Evolutionary conservation across 2,329 filamentous ascomycete species (phyloP), one percentile per base, ranked within the genome.

Genomic region (Coniochaeta sp.): DNA sequence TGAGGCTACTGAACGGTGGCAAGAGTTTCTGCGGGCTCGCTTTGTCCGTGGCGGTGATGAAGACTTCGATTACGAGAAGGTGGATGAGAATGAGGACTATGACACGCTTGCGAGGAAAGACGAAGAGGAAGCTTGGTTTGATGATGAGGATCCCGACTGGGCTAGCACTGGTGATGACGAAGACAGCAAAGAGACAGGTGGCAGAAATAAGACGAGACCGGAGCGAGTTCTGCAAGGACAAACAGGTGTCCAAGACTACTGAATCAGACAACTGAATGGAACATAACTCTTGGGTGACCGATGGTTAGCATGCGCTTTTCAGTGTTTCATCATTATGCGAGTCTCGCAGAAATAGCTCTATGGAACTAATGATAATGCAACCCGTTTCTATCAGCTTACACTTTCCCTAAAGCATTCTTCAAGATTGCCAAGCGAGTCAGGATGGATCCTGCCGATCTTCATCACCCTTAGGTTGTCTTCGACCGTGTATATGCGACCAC

Each of bases 121-220:
- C 58, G 77, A 77, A 16, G 81, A 93, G 72, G 90, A 96, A 40
- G 81, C 80, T 22, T 96, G 90, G 77, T 93, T 96, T 69, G 90
- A 92, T 24, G 85, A 86, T 6, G 89, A 96, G 76, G 87, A 90
- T 66, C 88, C 89, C 0, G 79, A 80, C 56, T 91, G 88, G 82
- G 77, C 82, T 33, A 76, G 77, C 43, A 79, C 78, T 2, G 72
- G 71, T 14, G 71, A 70, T 7, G 68, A 58, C 24, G 68, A 68
- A 3, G 70, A 63, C n/a, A 55, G 58, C 22, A 59, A 28, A 9
- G 50, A 43, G 17, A 28, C 57, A 40, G 33, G 14, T 36, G 6
- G 43, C 57, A 33, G 28, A 58, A 57, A 60, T 34, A n/a, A 58
- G 57, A n/a, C 34, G 19, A 36, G 24, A 31, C 54, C 28, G 17